Evolutionary conservation across 257 asterid species (phyloP), one percentile per base, ranked within the genome.

Genomic region (Solanum ahanhuiri): DNA sequence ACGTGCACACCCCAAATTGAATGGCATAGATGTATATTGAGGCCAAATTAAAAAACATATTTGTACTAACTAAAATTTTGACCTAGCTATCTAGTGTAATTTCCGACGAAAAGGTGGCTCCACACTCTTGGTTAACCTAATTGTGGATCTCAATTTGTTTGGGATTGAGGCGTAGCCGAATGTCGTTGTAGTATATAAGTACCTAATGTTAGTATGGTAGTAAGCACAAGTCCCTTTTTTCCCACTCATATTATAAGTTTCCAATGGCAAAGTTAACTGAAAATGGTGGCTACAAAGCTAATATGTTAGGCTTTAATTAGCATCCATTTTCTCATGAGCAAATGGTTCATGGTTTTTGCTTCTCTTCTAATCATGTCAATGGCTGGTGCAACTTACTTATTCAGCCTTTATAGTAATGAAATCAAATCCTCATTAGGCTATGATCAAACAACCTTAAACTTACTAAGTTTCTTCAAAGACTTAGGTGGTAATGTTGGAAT

Each of bases 311-410:
- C 81, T 84, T 88, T 83, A n/a, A n/a, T n/a, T n/a, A 57, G 71
- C 85, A 58, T 66, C 28, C 90, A 89, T 3, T 82, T 88, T 4
- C 69, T 92, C 41, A 69, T 37, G 58, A 88, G 96, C 87, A 87
- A 92, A 17, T 93, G 96, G 96, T 92, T 91, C 94, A 90, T 92
- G 92, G 90, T 93, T 23, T 92, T 93, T 89, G 96, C 91, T 0
- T 92, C 91, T 86, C 93, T 91, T 58, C 88, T 93, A 2, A 93
- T 93, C 90, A 87, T 93, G 92, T 92, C 96, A 3, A 87, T 89
- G 90, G 85, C 94, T 57, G 96, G 95, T 73, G 96, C 95, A 64
- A 91, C 94, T 66, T 93, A 91, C 93, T 89, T 93, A 89, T 93
- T 93, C 89, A 89, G 93, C 84, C 84, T 92, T 88, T 92, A 92